Conservation (phyloP, 2,329 filamentous ascomycete genomes). For the Fusarium sp. region DNA sequence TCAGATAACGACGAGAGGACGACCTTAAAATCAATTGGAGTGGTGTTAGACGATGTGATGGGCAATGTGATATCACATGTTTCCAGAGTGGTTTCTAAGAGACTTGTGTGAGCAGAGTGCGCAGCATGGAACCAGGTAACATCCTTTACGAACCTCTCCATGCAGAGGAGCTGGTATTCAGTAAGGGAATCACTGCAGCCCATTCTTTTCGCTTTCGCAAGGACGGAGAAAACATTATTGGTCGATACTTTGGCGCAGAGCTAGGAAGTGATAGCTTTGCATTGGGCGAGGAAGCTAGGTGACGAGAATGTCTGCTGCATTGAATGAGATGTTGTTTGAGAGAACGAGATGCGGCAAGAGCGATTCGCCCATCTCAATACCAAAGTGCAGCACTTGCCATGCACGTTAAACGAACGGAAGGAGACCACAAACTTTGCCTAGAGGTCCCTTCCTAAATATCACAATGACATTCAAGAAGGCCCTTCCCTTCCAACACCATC, state of each 20-base stretch:
- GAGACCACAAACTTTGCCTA: neutral
- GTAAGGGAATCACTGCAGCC: constrained; percentile 46
- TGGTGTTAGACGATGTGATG: constrained; percentile 31
- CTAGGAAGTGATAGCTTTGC: neutral
- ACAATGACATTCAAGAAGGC: neutral
- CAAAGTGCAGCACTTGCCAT: neutral
- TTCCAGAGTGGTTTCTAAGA: constrained; percentile 54
- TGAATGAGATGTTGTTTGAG: neutral
- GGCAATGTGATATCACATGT: constrained; percentile 60
- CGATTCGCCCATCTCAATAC: neutral
- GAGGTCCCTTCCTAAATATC: neutral
- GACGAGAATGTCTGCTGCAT: neutral
- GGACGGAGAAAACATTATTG: constrained; percentile 53
- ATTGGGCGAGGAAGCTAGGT: neutral
- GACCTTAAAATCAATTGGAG: constrained; percentile 47
- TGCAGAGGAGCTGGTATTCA: constrained; percentile 34
- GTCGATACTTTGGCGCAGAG: neutral
- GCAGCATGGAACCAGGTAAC: neutral
- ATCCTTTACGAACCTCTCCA: constrained; percentile 45
- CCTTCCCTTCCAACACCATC: neutral
- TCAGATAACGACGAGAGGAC: constrained; percentile 56
- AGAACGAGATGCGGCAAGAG: neutral
- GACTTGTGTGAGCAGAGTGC: constrained; percentile 6
- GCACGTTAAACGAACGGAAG: neutral
- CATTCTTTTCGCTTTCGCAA: constrained; percentile 53